phyloP scores from a whole-genome alignment of 2,329 filamentous ascomycete species.

The Venturia effusa region DNA sequence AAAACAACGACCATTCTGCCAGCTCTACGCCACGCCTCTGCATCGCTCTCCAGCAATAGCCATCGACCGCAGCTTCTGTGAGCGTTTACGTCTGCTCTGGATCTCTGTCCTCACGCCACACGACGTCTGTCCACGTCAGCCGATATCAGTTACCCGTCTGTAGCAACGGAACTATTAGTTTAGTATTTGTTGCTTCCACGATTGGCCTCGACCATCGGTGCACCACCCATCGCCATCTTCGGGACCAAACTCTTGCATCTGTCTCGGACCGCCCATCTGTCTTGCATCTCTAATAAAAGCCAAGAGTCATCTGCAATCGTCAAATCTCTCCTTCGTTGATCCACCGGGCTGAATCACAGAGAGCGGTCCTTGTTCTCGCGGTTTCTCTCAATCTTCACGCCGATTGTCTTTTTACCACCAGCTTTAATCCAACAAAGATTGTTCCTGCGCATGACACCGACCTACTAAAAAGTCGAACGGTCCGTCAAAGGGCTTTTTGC shows the following conservation, averaged over 20 bases:
- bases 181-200: constrained; percentile 4
- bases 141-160: neutral
- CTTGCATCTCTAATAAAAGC: neutral
- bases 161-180: constrained; percentile 6
- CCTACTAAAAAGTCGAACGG: constrained; percentile 10
- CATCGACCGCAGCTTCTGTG: neutral
- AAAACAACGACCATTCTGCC: neutral
- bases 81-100: neutral
- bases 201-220: neutral
- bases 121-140: neutral
- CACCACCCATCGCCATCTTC: neutral
- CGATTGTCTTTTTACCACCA: constrained; percentile 2
- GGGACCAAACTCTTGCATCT: neutral
- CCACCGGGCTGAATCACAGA: neutral
- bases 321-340: neutral
- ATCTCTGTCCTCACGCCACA: neutral
- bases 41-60: neutral
- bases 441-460: constrained; percentile 10
- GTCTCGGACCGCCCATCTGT: neutral
- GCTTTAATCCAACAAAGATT: neutral
- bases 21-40: neutral
- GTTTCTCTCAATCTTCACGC: neutral
- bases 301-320: neutral
- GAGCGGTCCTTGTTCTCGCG: neutral
- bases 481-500: constrained; percentile 23